Percentiles rank a stretch among this genome's conserved stretches.
Evolutionary conservation across 768 basidiomycete genomes (phyloP).

Genomic region (Suillus spraguei): DNA sequence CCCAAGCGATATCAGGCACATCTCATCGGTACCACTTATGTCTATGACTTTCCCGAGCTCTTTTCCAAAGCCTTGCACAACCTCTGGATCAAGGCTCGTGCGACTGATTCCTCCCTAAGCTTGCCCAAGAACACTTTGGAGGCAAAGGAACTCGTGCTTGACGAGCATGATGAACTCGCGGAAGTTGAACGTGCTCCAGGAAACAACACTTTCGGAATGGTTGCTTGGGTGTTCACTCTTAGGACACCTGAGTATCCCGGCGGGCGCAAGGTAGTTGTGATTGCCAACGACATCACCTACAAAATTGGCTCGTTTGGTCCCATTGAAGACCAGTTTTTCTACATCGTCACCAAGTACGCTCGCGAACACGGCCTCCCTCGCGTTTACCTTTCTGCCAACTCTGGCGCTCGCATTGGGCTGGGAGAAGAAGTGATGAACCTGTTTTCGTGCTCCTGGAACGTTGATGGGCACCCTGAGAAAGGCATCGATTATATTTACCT

Average conservation of each 20-base stretch:
- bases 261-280: conserved; percentile 85
- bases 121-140: conserved; percentile 80
- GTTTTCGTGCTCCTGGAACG: conserved; percentile 93
- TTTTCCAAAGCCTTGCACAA: conserved; percentile 97
- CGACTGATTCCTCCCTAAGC: conserved; percentile 62
- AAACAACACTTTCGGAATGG: conserved; percentile 96
- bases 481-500: conserved; percentile 96
- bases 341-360: conserved; percentile 91
- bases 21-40: conserved; percentile 97
- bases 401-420: conserved; percentile 94
- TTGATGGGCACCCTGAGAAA: conserved; percentile 82
- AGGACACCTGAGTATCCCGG: conserved; percentile 89
- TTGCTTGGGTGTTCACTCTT: conserved; percentile 95
- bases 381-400: conserved; percentile 98
- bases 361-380: conserved; percentile 87
- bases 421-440: conserved; percentile 89
- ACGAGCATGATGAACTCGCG: conserved; percentile 88
- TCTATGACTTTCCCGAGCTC: conserved; percentile 98
- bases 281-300: conserved; percentile 99
- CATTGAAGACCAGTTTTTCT: conserved; percentile 95
- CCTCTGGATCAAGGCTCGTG: conserved; percentile 80
- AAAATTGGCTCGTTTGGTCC: conserved; percentile 99
- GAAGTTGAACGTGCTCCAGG: conserved; percentile 94
- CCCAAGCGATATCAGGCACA: conserved; percentile 99
- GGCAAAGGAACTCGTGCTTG: conserved; percentile 89